A percentile compares a stretch with the other conserved stretches of the same genome.
Conservation (phyloP, 2,329 filamentous ascomycete species). For the Arthrocladium fulminans region DNA sequence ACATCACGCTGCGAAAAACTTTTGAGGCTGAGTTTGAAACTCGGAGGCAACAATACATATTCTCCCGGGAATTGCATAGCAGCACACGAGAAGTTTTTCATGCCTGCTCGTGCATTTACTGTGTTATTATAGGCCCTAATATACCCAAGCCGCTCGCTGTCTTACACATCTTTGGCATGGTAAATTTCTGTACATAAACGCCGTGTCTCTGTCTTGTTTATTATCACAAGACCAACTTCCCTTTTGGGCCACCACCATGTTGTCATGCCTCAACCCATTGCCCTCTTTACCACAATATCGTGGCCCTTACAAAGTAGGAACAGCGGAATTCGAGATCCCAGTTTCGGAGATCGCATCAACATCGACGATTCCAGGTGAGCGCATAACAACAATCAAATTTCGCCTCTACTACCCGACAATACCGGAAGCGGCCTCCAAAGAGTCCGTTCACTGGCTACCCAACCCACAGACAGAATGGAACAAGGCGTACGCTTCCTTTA, state of each 20-base stretch:
- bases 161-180: no score
- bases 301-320: slow-evolving; percentile 70
- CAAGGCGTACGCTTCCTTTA: slow-evolving; percentile 65
- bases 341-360: slow-evolving; percentile 41
- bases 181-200: no score
- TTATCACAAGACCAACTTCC: slow-evolving; percentile 3
- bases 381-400: slow-evolving; percentile 66
- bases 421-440: slow-evolving; percentile 31
- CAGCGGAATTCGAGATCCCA: slow-evolving; percentile 71
- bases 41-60: neutral
- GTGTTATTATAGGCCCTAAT: no score
- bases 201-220: no score
- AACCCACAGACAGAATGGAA: slow-evolving; percentile 66
- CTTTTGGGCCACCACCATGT: slow-evolving; percentile 11
- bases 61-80: neutral
- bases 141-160: no score
- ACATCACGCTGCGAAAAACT: neutral
- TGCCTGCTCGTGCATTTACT: neutral
- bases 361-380: slow-evolving; percentile 46
- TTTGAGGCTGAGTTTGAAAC: neutral
- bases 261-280: slow-evolving; percentile 40
- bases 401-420: slow-evolving; percentile 71
- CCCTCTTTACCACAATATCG: slow-evolving; percentile 67
- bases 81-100: neutral
- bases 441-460: slow-evolving; percentile 66